phyloP scores from a whole-genome alignment of 1,284 basidiomycete species.

The Sanghuangporus baumii region DNA sequence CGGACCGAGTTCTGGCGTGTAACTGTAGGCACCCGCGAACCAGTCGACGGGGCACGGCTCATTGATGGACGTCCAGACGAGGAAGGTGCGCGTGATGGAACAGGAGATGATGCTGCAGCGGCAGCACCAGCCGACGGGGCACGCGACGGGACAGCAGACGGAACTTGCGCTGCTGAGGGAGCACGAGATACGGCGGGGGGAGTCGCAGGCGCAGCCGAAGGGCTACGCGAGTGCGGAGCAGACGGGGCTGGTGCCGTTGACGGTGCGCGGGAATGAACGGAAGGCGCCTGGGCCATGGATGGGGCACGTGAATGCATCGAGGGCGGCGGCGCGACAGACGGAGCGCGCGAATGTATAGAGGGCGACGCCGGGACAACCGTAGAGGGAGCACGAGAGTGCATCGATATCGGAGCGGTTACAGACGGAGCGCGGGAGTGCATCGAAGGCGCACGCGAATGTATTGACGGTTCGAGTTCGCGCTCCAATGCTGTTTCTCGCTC shows the following conservation, averaged over 20 bases:
- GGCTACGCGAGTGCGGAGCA: background rate
- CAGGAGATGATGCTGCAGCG: background rate
- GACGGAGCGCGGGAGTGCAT: slow-evolving; percentile 1
- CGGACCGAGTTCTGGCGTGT: slow-evolving; percentile 3
- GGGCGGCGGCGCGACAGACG: background rate
- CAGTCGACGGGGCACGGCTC: background rate
- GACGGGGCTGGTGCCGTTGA: background rate
- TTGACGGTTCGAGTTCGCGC: background rate
- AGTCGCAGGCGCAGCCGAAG: background rate
- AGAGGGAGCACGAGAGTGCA: background rate
- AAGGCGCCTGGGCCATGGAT: background rate
- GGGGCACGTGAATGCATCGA: slow-evolving; percentile 3
- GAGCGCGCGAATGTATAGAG: slow-evolving; percentile 6
- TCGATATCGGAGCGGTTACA: background rate
- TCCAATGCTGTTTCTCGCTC: background rate
- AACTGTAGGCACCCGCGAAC: slow-evolving; percentile 6
- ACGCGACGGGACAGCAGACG: background rate
- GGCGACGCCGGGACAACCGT: background rate
- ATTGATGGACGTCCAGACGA: background rate
- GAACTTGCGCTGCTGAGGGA: background rate
- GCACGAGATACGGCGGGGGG: background rate
- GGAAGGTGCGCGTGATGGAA: slow-evolving; percentile 7
- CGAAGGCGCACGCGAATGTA: slow-evolving; percentile 1
- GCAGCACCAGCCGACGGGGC: background rate
- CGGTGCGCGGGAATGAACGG: background rate